Conservation (phyloP, 2,329 filamentous ascomycete species). For the Xylaria sp. region DNA sequence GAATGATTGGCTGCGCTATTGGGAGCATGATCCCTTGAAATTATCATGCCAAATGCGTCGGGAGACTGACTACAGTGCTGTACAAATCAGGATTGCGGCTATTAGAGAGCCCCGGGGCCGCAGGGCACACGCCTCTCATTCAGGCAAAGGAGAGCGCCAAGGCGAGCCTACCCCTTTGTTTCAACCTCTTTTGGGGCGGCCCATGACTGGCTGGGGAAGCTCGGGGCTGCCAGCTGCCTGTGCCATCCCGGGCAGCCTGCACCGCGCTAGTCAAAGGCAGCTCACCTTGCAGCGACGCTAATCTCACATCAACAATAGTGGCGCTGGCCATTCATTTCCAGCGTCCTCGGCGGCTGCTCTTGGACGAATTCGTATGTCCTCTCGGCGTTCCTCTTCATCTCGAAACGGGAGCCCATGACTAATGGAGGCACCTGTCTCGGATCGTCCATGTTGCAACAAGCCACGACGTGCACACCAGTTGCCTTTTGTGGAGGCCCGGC, state of each 20-base stretch:
- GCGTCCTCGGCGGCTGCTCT: conserved; percentile 22
- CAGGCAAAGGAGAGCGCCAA: conserved; percentile 16
- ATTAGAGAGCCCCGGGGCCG: no score
- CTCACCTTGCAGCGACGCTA: conserved; percentile 24
- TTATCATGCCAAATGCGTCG: conserved; percentile 14
- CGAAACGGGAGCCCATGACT: conserved; percentile 14
- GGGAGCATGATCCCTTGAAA: conserved; percentile 4
- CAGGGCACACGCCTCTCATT: conserved; percentile 17
- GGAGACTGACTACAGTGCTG: no score
- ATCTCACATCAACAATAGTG: conserved; percentile 21
- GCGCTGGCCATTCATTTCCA: conserved; percentile 31
- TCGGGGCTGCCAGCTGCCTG: conserved; percentile 38
- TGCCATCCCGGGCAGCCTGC: conserved; percentile 30
- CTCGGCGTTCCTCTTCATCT: conserved; percentile 18
- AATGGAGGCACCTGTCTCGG: conserved; percentile 19
- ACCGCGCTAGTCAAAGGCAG: conserved; percentile 30
- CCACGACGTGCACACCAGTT: conserved; percentile 12
- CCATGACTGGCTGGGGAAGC: conserved; percentile 23
- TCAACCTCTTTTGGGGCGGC: conserved; percentile 25
- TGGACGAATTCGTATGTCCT: not conserved
- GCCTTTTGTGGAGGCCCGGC: conserved; percentile 12
- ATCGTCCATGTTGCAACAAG: conserved; percentile 13
- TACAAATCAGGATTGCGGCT: not conserved
- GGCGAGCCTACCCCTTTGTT: conserved; percentile 27
- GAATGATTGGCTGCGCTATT: conserved; percentile 7